Evolutionary conservation across 148 eudicot species (phyloP).

Genomic region (Chenopodium suecicum): DNA sequence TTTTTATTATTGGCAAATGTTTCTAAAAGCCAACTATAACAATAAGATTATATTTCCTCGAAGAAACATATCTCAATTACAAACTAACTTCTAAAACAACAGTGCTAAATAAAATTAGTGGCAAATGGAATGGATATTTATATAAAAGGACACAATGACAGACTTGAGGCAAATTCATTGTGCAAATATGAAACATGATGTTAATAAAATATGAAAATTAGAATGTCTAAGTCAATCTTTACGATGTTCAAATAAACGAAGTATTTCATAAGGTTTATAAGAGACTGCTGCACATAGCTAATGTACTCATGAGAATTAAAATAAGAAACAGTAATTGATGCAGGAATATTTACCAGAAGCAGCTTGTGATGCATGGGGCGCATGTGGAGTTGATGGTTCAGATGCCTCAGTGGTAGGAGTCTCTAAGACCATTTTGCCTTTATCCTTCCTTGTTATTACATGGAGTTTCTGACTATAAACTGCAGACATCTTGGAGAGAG

Average conservation of each 20-base stretch:
- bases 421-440: conserved; percentile 21
- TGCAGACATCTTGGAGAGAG: background rate
- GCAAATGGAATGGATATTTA: background rate
- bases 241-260: background rate
- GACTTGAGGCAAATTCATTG: background rate
- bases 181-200: too few species aligned
- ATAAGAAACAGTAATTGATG: too few species aligned
- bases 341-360: conserved; percentile 18
- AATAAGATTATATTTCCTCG: too few species aligned
- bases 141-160: background rate
- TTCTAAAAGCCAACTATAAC: too few species aligned
- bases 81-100: background rate
- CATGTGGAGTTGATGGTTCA: conserved; percentile 13
- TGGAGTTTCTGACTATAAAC: conserved; percentile 11
- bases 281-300: too few species aligned
- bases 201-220: background rate
- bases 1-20: too few species aligned
- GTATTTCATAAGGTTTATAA: too few species aligned
- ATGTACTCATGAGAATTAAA: too few species aligned
- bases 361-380: conserved; percentile 19
- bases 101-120: background rate
- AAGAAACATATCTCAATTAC: too few species aligned
- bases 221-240: background rate
- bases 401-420: conserved; percentile 7
- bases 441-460: conserved; percentile 23